Evolutionary conservation across 148 eudicot species (phyloP).

Genomic region (Rheum nobile): DNA sequence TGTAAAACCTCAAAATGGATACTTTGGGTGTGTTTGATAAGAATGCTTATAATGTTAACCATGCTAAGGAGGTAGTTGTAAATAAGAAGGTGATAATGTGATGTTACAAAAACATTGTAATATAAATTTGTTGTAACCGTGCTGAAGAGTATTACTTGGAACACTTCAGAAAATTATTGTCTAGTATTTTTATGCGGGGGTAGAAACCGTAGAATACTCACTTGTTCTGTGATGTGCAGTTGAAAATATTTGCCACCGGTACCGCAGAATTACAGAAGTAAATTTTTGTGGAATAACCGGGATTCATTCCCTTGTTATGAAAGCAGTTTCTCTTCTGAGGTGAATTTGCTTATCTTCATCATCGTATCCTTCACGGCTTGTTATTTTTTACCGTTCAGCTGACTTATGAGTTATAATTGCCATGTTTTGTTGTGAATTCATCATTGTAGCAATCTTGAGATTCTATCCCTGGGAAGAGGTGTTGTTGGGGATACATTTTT

Average conservation of each 20-base stretch:
- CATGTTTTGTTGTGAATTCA: not conserved
- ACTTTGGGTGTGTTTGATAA: not conserved
- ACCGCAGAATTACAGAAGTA: conserved; percentile 74
- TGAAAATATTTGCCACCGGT: conserved; percentile 83
- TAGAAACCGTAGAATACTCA: not conserved
- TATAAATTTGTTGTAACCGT: not conserved
- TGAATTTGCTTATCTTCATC: conserved; percentile 10
- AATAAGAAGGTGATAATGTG: not conserved
- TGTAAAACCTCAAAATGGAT: not conserved
- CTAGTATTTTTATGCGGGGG: not conserved
- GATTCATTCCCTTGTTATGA: conserved; percentile 58
- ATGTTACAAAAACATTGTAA: not conserved
- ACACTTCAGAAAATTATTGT: not conserved
- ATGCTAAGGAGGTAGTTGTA: not conserved
- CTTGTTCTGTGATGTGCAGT: conserved; percentile 28
- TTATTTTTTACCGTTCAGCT: not conserved
- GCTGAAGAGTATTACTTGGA: not conserved
- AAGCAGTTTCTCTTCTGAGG: conserved; percentile 67
- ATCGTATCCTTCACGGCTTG: not conserved
- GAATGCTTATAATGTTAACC: not conserved
- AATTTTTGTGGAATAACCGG: conserved; percentile 52
- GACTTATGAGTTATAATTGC: not conserved
- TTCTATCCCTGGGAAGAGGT: conserved; percentile 68
- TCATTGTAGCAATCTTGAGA: conserved; percentile 59
- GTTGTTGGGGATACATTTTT: conserved; percentile 70